Percentiles rank a stretch among this genome's conserved stretches.
phyloP scores from a whole-genome alignment of 768 basidiomycete genomes.

The Mycena galericulata region DNA sequence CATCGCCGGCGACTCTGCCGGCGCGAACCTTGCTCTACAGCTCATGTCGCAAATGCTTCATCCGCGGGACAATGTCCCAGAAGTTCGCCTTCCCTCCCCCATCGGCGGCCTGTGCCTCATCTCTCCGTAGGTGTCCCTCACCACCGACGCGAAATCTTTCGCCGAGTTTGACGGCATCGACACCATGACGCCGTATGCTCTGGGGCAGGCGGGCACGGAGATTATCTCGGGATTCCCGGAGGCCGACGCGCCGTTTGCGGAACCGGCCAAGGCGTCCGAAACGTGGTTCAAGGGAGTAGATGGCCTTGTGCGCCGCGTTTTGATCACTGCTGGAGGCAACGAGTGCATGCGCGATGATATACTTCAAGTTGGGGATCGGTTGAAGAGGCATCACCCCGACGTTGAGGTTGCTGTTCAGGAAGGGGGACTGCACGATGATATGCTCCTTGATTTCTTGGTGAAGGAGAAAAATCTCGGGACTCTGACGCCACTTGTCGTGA shows the following conservation, averaged over 20 bases:
- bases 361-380: conserved; percentile 34
- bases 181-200: conserved; percentile 26
- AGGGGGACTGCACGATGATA: too few relatives aligned
- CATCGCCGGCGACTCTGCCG: conserved; percentile 55
- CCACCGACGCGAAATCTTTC: conserved; percentile 28
- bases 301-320: conserved; percentile 43
- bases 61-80: conserved; percentile 45
- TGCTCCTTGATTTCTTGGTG: too few relatives aligned
- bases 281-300: conserved; percentile 49
- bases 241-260: conserved; percentile 41
- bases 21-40: conserved; percentile 50
- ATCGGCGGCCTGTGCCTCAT: conserved; percentile 50
- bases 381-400: conserved; percentile 34
- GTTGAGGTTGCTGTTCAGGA: conserved; percentile 35
- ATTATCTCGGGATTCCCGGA: conserved; percentile 42
- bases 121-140: conserved; percentile 45
- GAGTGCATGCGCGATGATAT: conserved; percentile 51
- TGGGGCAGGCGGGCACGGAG: conserved; percentile 25
- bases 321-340: conserved; percentile 49
- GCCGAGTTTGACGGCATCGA: conserved; percentile 36
- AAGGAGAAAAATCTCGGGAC: too few relatives aligned
- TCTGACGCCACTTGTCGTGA: too few relatives aligned
- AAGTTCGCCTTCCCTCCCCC: conserved; percentile 36
- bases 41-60: conserved; percentile 52
- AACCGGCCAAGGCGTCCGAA: conserved; percentile 43